Base-by-base conservation (phyloP, 805 yeast species). In the Yarrowia sp. region DNA sequence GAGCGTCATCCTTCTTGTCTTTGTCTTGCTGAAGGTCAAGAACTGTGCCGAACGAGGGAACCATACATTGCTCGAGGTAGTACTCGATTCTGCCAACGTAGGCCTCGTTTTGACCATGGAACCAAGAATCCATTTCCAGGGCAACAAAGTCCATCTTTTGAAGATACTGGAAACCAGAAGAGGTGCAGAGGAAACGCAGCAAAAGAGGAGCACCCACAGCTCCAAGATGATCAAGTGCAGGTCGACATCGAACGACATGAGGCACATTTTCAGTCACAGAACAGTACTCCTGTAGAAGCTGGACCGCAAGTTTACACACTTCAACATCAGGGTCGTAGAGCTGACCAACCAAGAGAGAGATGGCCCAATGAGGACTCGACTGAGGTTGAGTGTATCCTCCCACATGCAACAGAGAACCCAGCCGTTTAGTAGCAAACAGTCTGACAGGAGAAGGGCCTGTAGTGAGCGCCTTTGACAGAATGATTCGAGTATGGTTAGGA, bases 131-230 rank as follows among this genome's bases (percentile, higher is more conserved):
- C 81, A 92, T 84, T 72, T 91, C 93, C 13, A 76, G 78, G 66
- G 85, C 86, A 24, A 91, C 83, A 72, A 86, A 87, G 58, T 89
- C 86, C 44, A 84, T 78, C 15, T 82, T 85, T 44, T 83, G 81
- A 61, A 91, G 78, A 71, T 87, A 88, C 44, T 81, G 81, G 76
- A 90, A 91, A 0, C 98, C 99, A 10, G 78, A 74, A 0, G 91
- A 79, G 0, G 88, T 84, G 5, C 89, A 83, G 63, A 94, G 78
- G 68, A 92, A 83, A 66, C 86, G 84, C 72, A 88, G 80, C 64
- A 91, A 76, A 39, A 93, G 76, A 0, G 86, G 85, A 3, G 86
- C 84, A 8, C 86, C 83, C 20, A 83, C 78, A 39, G 82, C 83
- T 0, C 85, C 83, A 60, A 85, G 73, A 72, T 85, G 87, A 9